These are phyloP conservation scores for Thermothielavioides terrestris DNA, from an alignment of 495 filamentous ascomycete species.

Conservation along the genomic window DNA sequence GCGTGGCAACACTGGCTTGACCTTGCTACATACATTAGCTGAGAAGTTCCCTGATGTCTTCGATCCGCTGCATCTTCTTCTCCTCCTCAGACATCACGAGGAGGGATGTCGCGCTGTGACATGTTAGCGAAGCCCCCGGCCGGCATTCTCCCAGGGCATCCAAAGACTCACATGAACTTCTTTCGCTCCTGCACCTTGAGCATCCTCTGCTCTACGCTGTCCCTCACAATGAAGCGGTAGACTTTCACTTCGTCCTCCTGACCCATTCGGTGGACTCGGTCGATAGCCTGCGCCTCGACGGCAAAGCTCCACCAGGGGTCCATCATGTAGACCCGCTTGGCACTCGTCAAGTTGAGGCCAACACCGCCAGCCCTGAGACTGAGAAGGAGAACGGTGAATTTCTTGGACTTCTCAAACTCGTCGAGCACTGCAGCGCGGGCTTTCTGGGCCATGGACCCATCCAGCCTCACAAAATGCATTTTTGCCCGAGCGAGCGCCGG, in stretches of 20 bases:
- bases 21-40: constrained; percentile 43
- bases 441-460: constrained; percentile 85
- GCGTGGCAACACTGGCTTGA: no score
- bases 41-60: constrained; percentile 89
- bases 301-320: constrained; percentile 99
- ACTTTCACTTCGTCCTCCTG: constrained; percentile 82
- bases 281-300: constrained; percentile 93
- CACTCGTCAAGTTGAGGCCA: constrained; percentile 82
- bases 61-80: constrained; percentile 79
- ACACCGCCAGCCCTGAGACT: constrained; percentile 88
- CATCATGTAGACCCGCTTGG: constrained; percentile 92
- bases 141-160: not conserved
- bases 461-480: constrained; percentile 76
- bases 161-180: constrained; percentile 71
- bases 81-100: constrained; percentile 94
- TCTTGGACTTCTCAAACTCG: constrained; percentile 52
- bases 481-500: constrained; percentile 60
- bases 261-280: constrained; percentile 98
- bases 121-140: not conserved
- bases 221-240: constrained; percentile 74
- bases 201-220: constrained; percentile 93
- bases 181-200: constrained; percentile 89
- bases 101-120: constrained; percentile 70
- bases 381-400: constrained; percentile 61
- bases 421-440: constrained; percentile 63